phyloP scores from a whole-genome alignment of 2,329 filamentous ascomycete species.

The Rosellinia necatrix region DNA sequence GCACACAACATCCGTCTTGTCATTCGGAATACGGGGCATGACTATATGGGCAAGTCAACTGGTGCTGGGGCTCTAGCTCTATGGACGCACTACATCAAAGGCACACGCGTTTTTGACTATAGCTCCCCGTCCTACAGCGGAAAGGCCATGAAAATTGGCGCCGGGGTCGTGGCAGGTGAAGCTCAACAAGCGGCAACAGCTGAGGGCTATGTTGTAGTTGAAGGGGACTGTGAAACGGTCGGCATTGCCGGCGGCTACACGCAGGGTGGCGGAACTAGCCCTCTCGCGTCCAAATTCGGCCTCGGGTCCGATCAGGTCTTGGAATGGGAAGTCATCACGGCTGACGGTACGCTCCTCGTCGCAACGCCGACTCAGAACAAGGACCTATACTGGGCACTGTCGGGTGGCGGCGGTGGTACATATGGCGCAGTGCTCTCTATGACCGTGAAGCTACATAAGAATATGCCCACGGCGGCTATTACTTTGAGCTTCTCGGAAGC shows the following conservation, averaged over 20 bases:
- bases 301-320: constrained; percentile 60
- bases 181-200: neutral
- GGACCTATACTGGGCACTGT: constrained; percentile 68
- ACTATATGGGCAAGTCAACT: constrained; percentile 27
- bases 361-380: constrained; percentile 53
- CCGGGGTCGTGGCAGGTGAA: constrained; percentile 5
- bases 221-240: constrained; percentile 9
- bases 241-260: constrained; percentile 12
- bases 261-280: constrained; percentile 60
- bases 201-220: constrained; percentile 41
- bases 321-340: constrained; percentile 60
- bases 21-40: constrained; percentile 17
- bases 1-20: constrained; percentile 14
- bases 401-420: constrained; percentile 63
- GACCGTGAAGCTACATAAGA: constrained; percentile 56
- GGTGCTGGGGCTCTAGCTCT: constrained; percentile 20
- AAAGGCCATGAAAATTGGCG: constrained; percentile 8
- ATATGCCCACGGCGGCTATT: constrained; percentile 48
- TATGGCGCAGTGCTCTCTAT: constrained; percentile 62
- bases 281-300: constrained; percentile 57
- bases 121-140: constrained; percentile 33
- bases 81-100: constrained; percentile 16
- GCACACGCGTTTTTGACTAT: constrained; percentile 33
- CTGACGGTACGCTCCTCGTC: constrained; percentile 50
- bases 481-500: constrained; percentile 1